A percentile compares a stretch with the other conserved stretches of the same genome.
Conservation (phyloP, 805 yeast species). For the Nakazawaea molendinolei region DNA sequence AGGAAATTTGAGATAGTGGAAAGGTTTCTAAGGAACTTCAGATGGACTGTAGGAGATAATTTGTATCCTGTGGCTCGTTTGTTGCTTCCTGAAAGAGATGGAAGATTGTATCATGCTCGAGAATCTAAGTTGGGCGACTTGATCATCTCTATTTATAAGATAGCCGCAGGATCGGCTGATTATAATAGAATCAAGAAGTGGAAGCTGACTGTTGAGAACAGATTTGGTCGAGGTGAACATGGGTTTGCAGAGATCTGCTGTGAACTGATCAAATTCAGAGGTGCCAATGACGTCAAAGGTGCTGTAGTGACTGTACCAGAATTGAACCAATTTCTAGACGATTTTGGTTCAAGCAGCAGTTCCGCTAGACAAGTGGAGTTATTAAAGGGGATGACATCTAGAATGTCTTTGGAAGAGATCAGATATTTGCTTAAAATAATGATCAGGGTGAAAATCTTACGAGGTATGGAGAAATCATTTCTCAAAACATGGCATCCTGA, state of each 20-base stretch:
- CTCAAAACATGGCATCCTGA: conserved; percentile 72
- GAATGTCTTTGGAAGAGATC: conserved; percentile 55
- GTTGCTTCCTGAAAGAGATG: conserved; percentile 57
- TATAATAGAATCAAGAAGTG: conserved; percentile 40
- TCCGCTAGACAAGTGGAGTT: conserved; percentile 32
- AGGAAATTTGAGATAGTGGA: conserved; percentile 18
- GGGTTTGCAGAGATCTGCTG: conserved; percentile 43
- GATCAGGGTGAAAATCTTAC: conserved; percentile 52
- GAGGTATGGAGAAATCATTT: conserved; percentile 53
- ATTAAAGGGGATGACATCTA: conserved; percentile 42
- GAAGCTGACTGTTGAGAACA: conserved; percentile 38
- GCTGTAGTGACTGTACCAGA: conserved; percentile 35
- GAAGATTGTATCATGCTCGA: conserved; percentile 47
- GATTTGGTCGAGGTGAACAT: conserved; percentile 24
- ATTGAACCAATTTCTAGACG: conserved; percentile 41
- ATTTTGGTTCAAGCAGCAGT: conserved; percentile 23
- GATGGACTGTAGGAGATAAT: conserved; percentile 49
- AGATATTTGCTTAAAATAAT: conserved; percentile 65
- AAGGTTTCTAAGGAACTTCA: conserved; percentile 44
- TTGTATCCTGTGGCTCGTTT: conserved; percentile 63
- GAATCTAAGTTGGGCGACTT: conserved; percentile 53
- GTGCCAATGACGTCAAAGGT: conserved; percentile 30
- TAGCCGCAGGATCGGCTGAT: conserved; percentile 58
- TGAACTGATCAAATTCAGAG: conserved; percentile 41
- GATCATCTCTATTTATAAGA: conserved; percentile 42